Base-by-base conservation (phyloP, 1,139 yeast species). In the Taiozyma sp. region DNA sequence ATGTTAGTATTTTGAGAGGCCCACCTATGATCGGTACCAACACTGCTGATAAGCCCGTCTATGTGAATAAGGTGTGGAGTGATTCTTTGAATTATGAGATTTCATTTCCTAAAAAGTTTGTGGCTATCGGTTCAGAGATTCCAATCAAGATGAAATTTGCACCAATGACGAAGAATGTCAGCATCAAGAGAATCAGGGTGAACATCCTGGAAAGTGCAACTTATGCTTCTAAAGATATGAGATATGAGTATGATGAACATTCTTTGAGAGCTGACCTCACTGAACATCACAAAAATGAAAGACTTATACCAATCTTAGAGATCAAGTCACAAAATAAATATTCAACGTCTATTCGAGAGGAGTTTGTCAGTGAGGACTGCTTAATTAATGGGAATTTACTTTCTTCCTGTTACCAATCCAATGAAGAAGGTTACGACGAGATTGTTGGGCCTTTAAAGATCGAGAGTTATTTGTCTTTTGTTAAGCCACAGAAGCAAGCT, bases 51-150 rank as follows among this genome's bases (percentile, higher is more conserved):
- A 88, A 87, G 62, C 96, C 97, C 0, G 81, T 91, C 30, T 87
- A 84, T 65, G 89, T 91, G 32, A 87, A 87, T 61, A 78, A 93
- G 52, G 77, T 84, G 4, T 91, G 97, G 97, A 87, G 85, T 59
- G 84, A 87, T 56, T 69, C 93, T 0, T 71, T 91, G 44, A 87
- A 84, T 54, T 91, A 91, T 67, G 88, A 87, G 58, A 79, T 91
- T 34, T 80, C 90, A 0, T 77, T 90, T 51, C 96, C 95, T 0
- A 79, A 79, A 55, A 88, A 89, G 60, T 89, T 79, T 66, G 81
- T 89, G 7, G 75, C 92, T 0, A 72, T 90, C 48, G 92, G 92
- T 2, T 76, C 84, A 9, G 83, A 82, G 47, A 63, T 80, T 13
- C 77, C 81, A 8, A 66, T 83, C 32, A 83, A 83, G 58, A 77